Percentiles rank a stretch among this genome's conserved stretches.
phyloP scores from a whole-genome alignment of 1,284 basidiomycete species.

The Papiliotrema fonsecae region DNA sequence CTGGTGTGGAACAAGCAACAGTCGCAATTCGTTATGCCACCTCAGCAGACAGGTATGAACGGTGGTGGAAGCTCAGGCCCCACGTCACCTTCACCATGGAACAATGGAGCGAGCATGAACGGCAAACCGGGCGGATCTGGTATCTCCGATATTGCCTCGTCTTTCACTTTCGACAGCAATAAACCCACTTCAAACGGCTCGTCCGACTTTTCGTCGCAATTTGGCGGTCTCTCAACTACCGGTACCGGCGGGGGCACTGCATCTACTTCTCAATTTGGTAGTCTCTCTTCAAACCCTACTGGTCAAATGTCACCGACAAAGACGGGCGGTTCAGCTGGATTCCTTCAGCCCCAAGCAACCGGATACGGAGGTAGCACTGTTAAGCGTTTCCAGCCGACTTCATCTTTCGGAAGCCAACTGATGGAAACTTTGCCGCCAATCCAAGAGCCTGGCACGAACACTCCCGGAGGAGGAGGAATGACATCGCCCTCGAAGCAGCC shows the following conservation, averaged over 20 bases:
- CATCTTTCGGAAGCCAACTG: slow-evolving; percentile 76
- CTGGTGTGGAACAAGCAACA: slow-evolving; percentile 52
- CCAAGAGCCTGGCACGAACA: slow-evolving; percentile 14
- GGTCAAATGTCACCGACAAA: slow-evolving; percentile 12
- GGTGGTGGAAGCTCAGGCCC: not conserved
- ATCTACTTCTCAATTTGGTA: slow-evolving; percentile 5
- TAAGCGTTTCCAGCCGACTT: slow-evolving; percentile 87
- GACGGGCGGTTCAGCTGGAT: slow-evolving; percentile 17
- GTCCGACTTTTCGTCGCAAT: slow-evolving; percentile 32
- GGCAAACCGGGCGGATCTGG: slow-evolving; percentile 8
- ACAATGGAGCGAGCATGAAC: not conserved
- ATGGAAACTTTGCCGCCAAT: slow-evolving; percentile 68
- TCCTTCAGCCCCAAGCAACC: slow-evolving; percentile 68
- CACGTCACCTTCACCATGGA: not conserved
- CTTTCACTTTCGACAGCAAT: slow-evolving; percentile 30
- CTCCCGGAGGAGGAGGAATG: not conserved
- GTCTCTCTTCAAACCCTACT: slow-evolving; percentile 8
- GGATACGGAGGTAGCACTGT: slow-evolving; percentile 65
- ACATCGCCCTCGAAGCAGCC: not conserved
- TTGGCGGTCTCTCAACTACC: slow-evolving; percentile 13
- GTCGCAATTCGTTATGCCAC: slow-evolving; percentile 3
- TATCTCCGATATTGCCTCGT: slow-evolving; percentile 43
- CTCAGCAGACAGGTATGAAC: no score
- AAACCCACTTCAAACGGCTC: not conserved
- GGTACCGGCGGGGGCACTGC: slow-evolving; percentile 1